These are phyloP conservation scores for Candida boidinii DNA, from an alignment of 805 yeast species.

Conservation along the genomic window DNA sequence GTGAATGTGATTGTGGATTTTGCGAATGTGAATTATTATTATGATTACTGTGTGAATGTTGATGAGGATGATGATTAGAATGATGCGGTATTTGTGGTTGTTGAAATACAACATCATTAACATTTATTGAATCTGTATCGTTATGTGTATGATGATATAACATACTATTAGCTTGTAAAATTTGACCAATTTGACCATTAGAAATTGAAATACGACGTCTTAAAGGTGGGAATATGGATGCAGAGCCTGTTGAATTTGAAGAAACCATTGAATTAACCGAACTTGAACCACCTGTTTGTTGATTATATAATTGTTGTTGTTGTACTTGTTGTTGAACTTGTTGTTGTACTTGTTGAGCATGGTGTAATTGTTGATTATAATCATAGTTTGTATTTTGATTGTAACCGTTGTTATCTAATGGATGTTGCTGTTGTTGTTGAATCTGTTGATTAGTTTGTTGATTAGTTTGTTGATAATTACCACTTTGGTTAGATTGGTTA, in stretches of 20 bases:
- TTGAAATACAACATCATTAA: background rate
- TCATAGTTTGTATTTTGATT: too few species aligned
- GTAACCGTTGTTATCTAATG: too few species aligned
- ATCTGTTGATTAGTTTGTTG: too few species aligned
- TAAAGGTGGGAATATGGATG: slow-evolving; percentile 10
- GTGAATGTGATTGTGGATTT: slow-evolving; percentile 4
- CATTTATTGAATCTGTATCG: slow-evolving; percentile 1
- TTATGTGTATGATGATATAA: slow-evolving; percentile 19
- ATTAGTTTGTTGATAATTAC: too few species aligned
- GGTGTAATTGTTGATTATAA: background rate
- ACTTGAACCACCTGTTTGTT: background rate
- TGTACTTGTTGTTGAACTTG: slow-evolving; percentile 1
- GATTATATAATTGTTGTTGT: background rate
- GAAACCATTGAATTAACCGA: background rate
- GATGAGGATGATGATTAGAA: slow-evolving; percentile 4
- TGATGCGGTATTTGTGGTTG: slow-evolving; percentile 3
- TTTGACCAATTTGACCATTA: slow-evolving; percentile 79
- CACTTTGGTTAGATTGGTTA: too few species aligned
- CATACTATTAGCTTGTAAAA: slow-evolving; percentile 31
- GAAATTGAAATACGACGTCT: slow-evolving; percentile 72
- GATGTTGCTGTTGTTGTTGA: too few species aligned
- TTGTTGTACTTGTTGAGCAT: background rate
- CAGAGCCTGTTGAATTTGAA: slow-evolving; percentile 1
- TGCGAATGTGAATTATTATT: slow-evolving; percentile 5
- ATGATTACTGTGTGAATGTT: background rate